Evolutionary conservation across 805 yeast species (phyloP).

Genomic region (Nakazawaea pomicola): DNA sequence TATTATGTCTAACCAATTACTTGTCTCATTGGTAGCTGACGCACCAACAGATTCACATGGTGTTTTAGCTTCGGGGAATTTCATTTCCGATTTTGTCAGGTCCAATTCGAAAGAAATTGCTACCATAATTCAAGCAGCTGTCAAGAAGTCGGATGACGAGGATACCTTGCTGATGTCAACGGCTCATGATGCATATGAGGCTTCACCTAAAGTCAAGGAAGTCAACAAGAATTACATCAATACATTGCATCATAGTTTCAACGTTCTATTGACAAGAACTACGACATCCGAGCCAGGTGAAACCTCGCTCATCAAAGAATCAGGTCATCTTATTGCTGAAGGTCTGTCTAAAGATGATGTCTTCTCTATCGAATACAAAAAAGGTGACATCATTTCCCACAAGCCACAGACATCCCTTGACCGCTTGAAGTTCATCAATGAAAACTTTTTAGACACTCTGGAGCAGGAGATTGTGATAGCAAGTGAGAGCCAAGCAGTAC

Average conservation of each 20-base stretch:
- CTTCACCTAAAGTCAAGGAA: background rate
- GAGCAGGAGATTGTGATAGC: constrained; percentile 5
- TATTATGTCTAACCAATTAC: constrained; percentile 75
- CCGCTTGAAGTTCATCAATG: background rate
- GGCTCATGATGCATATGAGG: constrained; percentile 5
- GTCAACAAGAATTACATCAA: background rate
- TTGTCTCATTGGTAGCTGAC: constrained; percentile 55
- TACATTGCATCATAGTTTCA: constrained; percentile 13
- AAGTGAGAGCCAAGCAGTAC: too few species aligned
- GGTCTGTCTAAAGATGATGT: constrained; percentile 1
- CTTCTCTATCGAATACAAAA: constrained; percentile 3
- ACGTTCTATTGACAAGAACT: constrained; percentile 5
- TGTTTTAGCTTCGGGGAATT: constrained; percentile 42
- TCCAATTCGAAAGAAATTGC: constrained; percentile 54
- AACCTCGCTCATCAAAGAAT: background rate
- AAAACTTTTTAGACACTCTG: constrained; percentile 2
- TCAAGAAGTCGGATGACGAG: constrained; percentile 28
- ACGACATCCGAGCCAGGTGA: background rate
- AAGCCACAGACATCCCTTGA: background rate
- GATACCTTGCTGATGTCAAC: constrained; percentile 29
- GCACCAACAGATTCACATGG: constrained; percentile 57
- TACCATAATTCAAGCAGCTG: constrained; percentile 42
- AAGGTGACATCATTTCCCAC: constrained; percentile 11
- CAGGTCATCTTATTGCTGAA: constrained; percentile 5
- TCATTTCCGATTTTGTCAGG: constrained; percentile 52